These are phyloP conservation scores for Phyllachora maydis DNA, from an alignment of 2,329 filamentous ascomycete species.

Conservation along the genomic window DNA sequence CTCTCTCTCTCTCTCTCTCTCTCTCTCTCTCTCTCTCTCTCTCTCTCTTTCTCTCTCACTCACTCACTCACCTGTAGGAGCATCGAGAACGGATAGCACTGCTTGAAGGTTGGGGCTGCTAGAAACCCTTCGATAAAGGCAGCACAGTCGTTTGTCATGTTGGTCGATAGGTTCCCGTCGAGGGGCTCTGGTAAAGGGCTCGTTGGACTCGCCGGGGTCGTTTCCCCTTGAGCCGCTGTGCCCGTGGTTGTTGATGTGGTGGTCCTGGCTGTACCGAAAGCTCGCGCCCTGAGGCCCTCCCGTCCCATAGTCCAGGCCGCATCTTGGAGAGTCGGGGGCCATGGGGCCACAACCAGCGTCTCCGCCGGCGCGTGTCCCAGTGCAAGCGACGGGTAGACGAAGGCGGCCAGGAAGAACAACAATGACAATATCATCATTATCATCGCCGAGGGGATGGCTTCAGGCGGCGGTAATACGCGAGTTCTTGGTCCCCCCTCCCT, in stretches of 20 bases:
- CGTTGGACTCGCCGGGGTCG: conserved; percentile 9
- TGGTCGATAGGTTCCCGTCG: conserved; percentile 40
- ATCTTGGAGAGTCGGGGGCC: conserved; percentile 12
- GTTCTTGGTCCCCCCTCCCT: no score
- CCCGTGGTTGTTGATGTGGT: conserved; percentile 10
- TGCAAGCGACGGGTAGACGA: conserved; percentile 9
- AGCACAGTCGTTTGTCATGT: conserved; percentile 40
- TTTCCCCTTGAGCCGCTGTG: conserved; percentile 3
- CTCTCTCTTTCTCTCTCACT: no score
- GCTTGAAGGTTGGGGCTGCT: conserved; percentile 40
- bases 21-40: no score
- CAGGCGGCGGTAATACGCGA: no score
- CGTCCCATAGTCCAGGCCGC: conserved; percentile 16
- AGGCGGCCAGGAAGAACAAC: conserved; percentile 5
- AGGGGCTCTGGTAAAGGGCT: conserved; percentile 41
- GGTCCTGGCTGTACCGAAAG: conserved; percentile 3
- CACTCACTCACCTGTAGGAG: conserved; percentile 54
- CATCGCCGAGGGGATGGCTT: no score
- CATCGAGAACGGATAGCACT: conserved; percentile 69
- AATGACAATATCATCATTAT: no score
- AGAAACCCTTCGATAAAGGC: conserved; percentile 50
- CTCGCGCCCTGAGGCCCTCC: conserved; percentile 10
- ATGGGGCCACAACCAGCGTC: conserved; percentile 14
- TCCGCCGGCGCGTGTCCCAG: conserved; percentile 9
- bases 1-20: no score